Base-by-base conservation (phyloP, 2,329 filamentous ascomycete species). In the Nothophoma quercina region DNA sequence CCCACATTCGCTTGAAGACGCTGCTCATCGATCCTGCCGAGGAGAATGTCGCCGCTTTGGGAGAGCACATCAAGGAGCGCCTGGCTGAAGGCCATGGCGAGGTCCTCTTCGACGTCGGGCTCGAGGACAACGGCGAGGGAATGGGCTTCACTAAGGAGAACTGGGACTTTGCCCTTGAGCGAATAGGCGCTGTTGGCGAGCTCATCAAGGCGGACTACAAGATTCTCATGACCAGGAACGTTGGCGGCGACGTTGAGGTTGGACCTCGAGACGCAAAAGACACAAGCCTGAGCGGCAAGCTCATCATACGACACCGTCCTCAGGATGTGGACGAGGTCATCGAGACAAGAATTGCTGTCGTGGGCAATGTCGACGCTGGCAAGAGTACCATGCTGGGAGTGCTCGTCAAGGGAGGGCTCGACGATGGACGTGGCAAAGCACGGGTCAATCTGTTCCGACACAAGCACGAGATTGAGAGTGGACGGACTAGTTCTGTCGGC, bases 311-410 rank as follows among this genome's bases (percentile, higher is more conserved):
- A 30, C 87, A 88, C 68, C 79, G 84, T 18, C 91, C 93, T 2
- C 78, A 82, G 16, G 88, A 83, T 10, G 84, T 91, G 5, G 92
- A 98, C 70, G 87, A 96, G 51, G 90, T 96, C 21, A 96, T 97
- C 56, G 95, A 99, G 81, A 96, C 93, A 8, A 81, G 95, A 63
- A 96, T 99, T 77, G 95, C 93, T 1, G 95, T 99, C 0, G 95
- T 99, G 7, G 95, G 95, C 40, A 99, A 99, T 78, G 91, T 99
- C 47, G 95, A 99, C 73, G 95, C 95, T 8, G 95, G 95, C 0
- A 99, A 99, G 78, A 96, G 91, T 71, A 98, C 95, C 22, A 89
- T 98, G 85, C 80, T 99, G 2, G 95, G 95, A 34, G 95, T 99
- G 1, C 81, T 99, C 5, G 95, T 98, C 6, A 98, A 98, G 76